These are phyloP conservation scores for Plasmodium vivax DNA, from an alignment of 169 alveolate species.

Conservation along the genomic window DNA sequence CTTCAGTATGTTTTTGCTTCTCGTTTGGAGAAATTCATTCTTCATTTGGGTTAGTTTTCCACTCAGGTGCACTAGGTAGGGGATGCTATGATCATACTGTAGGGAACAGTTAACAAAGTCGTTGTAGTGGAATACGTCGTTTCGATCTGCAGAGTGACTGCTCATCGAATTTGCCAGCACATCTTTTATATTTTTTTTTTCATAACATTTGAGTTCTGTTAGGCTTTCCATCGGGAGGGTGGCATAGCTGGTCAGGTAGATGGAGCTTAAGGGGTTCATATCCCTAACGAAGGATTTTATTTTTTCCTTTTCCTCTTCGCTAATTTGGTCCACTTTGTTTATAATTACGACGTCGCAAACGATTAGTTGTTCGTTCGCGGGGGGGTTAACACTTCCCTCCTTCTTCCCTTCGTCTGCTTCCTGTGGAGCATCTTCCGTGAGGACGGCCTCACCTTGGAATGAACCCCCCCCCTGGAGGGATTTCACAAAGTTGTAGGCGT, in stretches of 20 bases:
- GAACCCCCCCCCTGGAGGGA: not conserved
- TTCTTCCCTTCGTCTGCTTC: not conserved
- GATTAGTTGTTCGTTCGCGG: constrained; percentile 41
- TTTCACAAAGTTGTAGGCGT: constrained; percentile 43
- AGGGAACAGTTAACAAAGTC: constrained; percentile 29
- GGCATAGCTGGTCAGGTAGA: constrained; percentile 43
- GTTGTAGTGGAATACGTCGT: constrained; percentile 31
- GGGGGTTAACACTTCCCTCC: not conserved
- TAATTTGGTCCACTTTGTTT: constrained; percentile 69
- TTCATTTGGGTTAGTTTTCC: constrained; percentile 13
- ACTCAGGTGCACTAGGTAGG: constrained; percentile 29
- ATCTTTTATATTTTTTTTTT: constrained; percentile 66
- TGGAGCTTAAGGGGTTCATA: constrained; percentile 51
- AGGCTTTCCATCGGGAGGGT: constrained; percentile 28
- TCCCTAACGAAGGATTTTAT: constrained; percentile 32
- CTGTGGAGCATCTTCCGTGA: not conserved
- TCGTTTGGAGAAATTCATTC: constrained; percentile 10
- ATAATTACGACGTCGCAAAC: constrained; percentile 66
- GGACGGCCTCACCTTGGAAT: not conserved
- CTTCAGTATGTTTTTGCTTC: constrained; percentile 7
- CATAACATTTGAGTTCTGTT: constrained; percentile 70
- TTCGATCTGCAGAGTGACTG: not conserved
- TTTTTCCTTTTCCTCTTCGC: constrained; percentile 10
- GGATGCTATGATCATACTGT: constrained; percentile 18
- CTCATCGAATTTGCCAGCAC: not conserved